These are phyloP conservation scores for Chlorella vulgaris DNA, from an alignment of 139 green algal genomes.

Conservation along the genomic window DNA sequence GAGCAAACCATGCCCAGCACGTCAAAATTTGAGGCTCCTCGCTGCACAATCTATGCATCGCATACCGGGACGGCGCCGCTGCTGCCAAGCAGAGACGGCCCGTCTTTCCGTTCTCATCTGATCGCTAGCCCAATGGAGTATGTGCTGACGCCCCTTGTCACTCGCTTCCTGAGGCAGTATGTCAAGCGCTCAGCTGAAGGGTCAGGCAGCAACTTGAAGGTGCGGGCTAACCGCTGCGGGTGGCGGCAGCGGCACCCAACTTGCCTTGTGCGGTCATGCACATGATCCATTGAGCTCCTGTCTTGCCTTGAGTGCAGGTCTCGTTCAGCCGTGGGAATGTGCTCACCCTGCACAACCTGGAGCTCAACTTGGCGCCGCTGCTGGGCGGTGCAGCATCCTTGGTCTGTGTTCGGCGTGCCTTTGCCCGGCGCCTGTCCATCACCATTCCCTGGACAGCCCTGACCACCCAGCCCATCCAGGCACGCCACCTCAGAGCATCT, in stretches of 20 bases:
- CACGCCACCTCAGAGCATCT: not conserved
- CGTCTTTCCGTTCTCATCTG: too few species aligned
- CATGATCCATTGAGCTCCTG: conserved; percentile 36
- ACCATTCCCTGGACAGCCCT: conserved; percentile 61
- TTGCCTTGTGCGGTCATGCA: not conserved
- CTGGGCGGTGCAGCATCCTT: conserved; percentile 27
- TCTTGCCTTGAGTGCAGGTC: too few species aligned
- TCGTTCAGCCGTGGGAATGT: conserved; percentile 17
- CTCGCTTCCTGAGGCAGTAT: conserved; percentile 43
- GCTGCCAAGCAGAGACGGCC: too few species aligned
- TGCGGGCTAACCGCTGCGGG: not conserved
- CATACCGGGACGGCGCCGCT: too few species aligned
- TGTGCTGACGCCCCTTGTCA: conserved; percentile 54
- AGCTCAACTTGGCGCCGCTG: conserved; percentile 53
- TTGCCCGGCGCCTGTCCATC: conserved; percentile 48
- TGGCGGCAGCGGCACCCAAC: not conserved
- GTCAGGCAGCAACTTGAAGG: conserved; percentile 40
- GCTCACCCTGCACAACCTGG: conserved; percentile 55
- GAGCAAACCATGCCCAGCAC: too few species aligned
- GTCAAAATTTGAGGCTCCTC: too few species aligned
- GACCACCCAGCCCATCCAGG: conserved; percentile 58
- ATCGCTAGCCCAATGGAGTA: conserved; percentile 16
- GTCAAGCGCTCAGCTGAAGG: conserved; percentile 48
- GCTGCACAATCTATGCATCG: too few species aligned
- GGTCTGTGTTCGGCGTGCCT: conserved; percentile 45